phyloP scores from a whole-genome alignment of 139 green algal species.

The Volvox africanus region DNA sequence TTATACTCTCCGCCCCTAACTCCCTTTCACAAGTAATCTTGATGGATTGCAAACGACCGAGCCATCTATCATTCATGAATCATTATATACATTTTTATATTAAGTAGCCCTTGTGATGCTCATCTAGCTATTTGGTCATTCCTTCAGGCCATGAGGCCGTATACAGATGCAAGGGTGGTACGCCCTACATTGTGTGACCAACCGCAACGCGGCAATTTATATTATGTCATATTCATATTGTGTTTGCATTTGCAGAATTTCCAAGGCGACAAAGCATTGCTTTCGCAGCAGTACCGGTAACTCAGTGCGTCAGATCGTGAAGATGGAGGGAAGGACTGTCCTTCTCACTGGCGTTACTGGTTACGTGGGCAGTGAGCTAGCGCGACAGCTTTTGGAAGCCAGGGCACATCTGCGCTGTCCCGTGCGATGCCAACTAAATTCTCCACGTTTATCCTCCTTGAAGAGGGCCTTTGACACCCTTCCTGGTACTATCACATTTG shows the following conservation, averaged over 20 bases:
- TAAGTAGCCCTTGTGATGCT: not conserved
- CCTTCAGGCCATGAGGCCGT: not conserved
- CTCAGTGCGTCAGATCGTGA: too few species aligned
- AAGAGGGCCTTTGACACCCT: not conserved
- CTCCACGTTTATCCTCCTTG: not conserved
- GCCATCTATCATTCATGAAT: too few species aligned
- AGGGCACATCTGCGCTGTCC: slow-evolving; percentile 15
- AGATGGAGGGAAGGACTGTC: slow-evolving; percentile 7
- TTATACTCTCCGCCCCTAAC: too few species aligned
- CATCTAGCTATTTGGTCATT: not conserved
- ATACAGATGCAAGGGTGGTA: not conserved
- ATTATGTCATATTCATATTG: too few species aligned
- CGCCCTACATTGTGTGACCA: too few species aligned
- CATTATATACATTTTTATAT: too few species aligned
- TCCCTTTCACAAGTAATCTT: too few species aligned
- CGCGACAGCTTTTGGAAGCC: slow-evolving; percentile 51
- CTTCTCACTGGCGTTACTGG: slow-evolving; percentile 56
- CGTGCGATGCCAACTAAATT: not conserved
- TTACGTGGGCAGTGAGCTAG: slow-evolving; percentile 62
- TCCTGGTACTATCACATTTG: slow-evolving; percentile 10
- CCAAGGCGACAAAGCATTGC: too few species aligned
- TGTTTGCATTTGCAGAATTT: too few species aligned
- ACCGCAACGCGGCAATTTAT: too few species aligned
- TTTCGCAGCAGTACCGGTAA: too few species aligned
- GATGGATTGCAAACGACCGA: too few species aligned